Base-by-base conservation (phyloP, 176 grass and related monocot genomes). In the Aegilops speltoides region DNA sequence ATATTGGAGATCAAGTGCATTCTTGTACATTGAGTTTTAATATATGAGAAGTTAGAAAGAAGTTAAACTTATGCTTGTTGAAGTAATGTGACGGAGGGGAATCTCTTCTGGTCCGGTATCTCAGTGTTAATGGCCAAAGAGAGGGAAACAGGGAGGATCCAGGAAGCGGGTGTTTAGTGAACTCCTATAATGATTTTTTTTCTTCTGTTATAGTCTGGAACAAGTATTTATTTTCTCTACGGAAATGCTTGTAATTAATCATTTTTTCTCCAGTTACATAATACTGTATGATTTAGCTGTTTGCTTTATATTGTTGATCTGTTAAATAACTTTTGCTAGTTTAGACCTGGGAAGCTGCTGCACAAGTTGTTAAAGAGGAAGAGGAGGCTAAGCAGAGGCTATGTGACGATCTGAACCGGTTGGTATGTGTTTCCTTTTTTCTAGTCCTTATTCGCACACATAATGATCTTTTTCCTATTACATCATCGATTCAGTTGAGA, bases 271-370 rank as follows among this genome's bases (percentile, higher is more conserved):
- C 17, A 20, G 14, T 69, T 20, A 8, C 20, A 5, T 15, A 73
- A 64, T 7, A 77, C 3, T 68, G 36, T 17, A 84, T 38, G 17
- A 8, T 4, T 37, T 73, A 62, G 46, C 76, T 73, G 26, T 78
- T 83, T 68, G 17, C 48, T 59, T 88, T 76, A 8, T 37, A 75
- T 77, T 52, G 6, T 77, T 78, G 24, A 57, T 32, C 1, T 74
- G 8, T 36, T 68, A 82, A 84, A 36, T 45, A 20, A 17, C 45
- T 68, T 88, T 23, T 87, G 63, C 16, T 79, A 85, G 87, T 52
- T 80, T 89, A 98, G 96, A 90, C 86, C 46, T 98, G 91, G 96
- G 96, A 98, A 89, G 90, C 76, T 84, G 88, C 93, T 75, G 86
- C 78, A 71, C 84, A 95, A 86, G 65, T 64, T 89, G 79, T 98